Percentiles rank a stretch among this genome's conserved stretches.
Evolutionary conservation across 2,329 filamentous ascomycete genomes (phyloP).

Genomic region (Orbilia quercus): DNA sequence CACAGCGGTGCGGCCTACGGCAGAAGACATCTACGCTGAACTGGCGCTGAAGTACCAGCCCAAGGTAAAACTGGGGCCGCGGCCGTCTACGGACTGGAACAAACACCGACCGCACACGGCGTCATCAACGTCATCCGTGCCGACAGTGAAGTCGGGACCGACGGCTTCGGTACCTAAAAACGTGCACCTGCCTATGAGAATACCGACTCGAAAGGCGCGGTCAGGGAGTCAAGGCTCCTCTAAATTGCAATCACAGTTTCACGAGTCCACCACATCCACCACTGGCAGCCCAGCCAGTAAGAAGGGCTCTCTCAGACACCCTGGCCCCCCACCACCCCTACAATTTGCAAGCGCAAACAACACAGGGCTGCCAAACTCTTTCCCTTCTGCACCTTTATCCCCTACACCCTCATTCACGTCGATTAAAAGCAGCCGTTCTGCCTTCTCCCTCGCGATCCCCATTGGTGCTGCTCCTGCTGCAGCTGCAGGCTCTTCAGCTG

Average conservation of each 20-base stretch:
- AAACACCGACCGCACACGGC: conserved; percentile 73
- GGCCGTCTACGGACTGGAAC: conserved; percentile 75
- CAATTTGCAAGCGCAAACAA: conserved; percentile 57
- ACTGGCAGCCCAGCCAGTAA: conserved; percentile 49
- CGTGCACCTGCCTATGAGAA: conserved; percentile 72
- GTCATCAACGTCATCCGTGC: not conserved
- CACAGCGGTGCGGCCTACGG: conserved; percentile 65
- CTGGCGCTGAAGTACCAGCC: conserved; percentile 68
- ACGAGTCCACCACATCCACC: conserved; percentile 30
- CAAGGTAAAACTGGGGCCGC: conserved; percentile 88
- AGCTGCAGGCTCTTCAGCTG: conserved; percentile 62
- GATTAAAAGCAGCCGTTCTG: conserved; percentile 63
- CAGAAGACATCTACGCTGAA: conserved; percentile 66
- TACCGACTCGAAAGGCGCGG: conserved; percentile 70
- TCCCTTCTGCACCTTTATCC: conserved; percentile 53
- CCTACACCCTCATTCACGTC: conserved; percentile 55
- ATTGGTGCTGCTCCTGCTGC: conserved; percentile 65
- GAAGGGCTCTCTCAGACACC: conserved; percentile 48
- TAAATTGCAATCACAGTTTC: conserved; percentile 57
- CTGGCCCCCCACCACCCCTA: conserved; percentile 58
- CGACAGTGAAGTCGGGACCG: conserved; percentile 70
- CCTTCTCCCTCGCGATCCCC: conserved; percentile 62
- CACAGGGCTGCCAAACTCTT: conserved; percentile 45
- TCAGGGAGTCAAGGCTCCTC: conserved; percentile 63
- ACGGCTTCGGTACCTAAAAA: conserved; percentile 81